phyloP scores from a whole-genome alignment of 441 rosid genomes.

The Sinapis alba region DNA sequence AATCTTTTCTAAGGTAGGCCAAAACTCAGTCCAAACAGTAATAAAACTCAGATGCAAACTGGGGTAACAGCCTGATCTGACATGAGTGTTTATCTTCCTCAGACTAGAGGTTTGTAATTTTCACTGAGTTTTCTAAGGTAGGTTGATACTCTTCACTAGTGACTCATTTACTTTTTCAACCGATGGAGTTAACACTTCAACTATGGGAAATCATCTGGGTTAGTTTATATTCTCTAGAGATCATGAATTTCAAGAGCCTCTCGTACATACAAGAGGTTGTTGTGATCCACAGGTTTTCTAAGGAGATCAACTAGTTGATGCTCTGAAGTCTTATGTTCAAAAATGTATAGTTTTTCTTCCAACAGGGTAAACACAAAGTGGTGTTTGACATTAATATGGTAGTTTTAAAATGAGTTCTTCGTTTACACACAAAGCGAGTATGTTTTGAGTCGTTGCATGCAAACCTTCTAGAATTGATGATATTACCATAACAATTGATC shows the following conservation, averaged over 20 bases:
- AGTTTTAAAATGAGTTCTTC: too few species aligned
- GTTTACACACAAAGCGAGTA: too few species aligned
- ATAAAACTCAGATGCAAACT: background rate
- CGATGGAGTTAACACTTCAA: background rate
- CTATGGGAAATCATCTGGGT: background rate
- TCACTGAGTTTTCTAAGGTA: background rate
- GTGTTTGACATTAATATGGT: background rate
- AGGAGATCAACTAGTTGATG: too few species aligned
- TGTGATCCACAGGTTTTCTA: too few species aligned
- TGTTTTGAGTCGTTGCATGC: too few species aligned
- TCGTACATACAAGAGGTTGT: background rate
- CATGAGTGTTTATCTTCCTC: background rate
- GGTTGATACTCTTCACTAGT: background rate
- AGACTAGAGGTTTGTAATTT: background rate
- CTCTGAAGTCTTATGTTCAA: background rate
- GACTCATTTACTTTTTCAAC: background rate
- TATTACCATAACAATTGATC: background rate
- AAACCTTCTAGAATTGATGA: too few species aligned
- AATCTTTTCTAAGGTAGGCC: too few species aligned
- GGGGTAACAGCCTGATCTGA: background rate
- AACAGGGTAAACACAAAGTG: background rate
- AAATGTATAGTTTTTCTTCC: background rate
- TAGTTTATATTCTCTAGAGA: background rate
- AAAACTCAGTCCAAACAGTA: too few species aligned
- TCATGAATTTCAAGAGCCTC: background rate